Conservation (phyloP, 2,329 filamentous ascomycete species). For the Stagonosporopsis chrysanthemi region DNA sequence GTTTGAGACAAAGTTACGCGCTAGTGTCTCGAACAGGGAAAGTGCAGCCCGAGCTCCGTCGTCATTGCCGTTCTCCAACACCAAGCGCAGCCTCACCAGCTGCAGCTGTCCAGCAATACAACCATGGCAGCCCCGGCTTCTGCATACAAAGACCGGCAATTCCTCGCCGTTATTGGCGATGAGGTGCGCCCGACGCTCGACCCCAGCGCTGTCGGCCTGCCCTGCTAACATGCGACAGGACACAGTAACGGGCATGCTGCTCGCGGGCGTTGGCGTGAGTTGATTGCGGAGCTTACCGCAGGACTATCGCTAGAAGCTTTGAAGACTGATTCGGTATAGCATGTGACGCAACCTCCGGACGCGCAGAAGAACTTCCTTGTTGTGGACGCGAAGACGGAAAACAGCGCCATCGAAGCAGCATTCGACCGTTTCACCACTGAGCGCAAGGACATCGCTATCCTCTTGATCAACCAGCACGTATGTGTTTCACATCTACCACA, state of each 20-base stretch:
- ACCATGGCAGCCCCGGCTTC: conserved; percentile 67
- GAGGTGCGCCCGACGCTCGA: conserved; percentile 66
- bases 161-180: conserved; percentile 96
- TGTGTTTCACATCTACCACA: conserved; percentile 27
- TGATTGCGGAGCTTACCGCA: conserved; percentile 6
- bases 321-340: conserved; percentile 60
- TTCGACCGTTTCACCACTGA: conserved; percentile 89
- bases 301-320: background rate
- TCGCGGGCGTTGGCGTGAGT: conserved; percentile 91
- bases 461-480: conserved; percentile 98
- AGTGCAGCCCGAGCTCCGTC: conserved; percentile 15
- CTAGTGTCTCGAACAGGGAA: background rate
- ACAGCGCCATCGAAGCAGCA: conserved; percentile 81
- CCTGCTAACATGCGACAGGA: conserved; percentile 65
- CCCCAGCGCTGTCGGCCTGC: background rate
- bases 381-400: conserved; percentile 93
- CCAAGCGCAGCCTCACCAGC: conserved; percentile 32
- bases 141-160: conserved; percentile 82
- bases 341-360: conserved; percentile 88
- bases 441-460: conserved; percentile 94
- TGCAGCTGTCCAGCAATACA: conserved; percentile 21
- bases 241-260: conserved; percentile 92
- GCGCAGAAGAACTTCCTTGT: conserved; percentile 98
- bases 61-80: conserved; percentile 19
- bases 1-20: conserved; percentile 7